Evolutionary conservation across 176 grass and related monocot genomes (phyloP).

Genomic region (Oryza officinalis): DNA sequence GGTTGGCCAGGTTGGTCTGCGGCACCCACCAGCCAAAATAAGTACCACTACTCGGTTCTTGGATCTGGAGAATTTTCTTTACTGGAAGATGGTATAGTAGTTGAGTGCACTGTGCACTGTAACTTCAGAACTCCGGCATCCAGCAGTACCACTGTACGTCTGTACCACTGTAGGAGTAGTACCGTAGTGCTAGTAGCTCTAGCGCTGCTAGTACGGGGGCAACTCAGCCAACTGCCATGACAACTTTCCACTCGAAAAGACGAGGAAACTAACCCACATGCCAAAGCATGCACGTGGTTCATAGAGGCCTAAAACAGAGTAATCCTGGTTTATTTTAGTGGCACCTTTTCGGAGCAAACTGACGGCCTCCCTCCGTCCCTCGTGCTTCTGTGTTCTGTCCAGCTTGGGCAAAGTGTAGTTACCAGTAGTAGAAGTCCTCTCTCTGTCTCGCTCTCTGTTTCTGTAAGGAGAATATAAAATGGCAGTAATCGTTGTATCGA

Average conservation of each 20-base stretch:
- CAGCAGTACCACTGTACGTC: neutral
- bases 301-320: neutral
- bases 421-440: neutral
- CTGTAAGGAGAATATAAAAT: neutral
- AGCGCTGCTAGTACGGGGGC: neutral
- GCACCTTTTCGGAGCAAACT: neutral
- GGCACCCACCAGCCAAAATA: conserved; percentile 17
- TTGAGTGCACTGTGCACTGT: neutral
- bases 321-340: neutral
- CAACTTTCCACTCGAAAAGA: neutral
- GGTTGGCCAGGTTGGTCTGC: conserved; percentile 17
- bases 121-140: neutral
- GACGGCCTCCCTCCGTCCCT: neutral
- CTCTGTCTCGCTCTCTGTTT: neutral
- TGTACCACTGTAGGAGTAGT: neutral
- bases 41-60: neutral
- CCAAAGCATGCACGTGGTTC: conserved; percentile 10
- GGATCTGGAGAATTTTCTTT: neutral
- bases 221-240: neutral
- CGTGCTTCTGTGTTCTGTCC: neutral
- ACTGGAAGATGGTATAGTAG: neutral
- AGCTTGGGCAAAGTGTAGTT: neutral
- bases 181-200: neutral
- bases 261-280: neutral
- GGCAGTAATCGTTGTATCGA: neutral